Conservation (phyloP, 2,329 filamentous ascomycete genomes). For the Dothidotthia symphoricarpi region DNA sequence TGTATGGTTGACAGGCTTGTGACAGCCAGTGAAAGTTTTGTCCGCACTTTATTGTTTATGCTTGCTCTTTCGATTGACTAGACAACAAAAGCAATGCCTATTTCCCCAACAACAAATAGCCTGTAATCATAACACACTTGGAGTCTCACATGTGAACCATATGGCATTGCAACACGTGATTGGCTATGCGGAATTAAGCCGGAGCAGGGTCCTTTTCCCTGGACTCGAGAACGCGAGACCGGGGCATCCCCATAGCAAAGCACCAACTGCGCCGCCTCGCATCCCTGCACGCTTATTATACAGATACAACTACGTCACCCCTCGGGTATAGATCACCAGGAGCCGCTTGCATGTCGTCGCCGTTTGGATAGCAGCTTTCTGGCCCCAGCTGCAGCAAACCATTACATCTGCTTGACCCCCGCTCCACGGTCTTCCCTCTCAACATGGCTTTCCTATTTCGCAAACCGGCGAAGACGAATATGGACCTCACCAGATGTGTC, state of each 20-base stretch:
- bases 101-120: no score
- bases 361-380: conserved; percentile 34
- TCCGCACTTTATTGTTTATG: no score
- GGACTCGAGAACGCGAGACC: conserved; percentile 9
- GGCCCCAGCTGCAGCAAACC: conserved; percentile 12
- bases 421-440: conserved; percentile 14
- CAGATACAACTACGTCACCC: conserved; percentile 8
- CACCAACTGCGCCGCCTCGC: conserved; percentile 26
- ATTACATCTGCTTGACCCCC: conserved; percentile 12
- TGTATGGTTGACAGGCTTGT: no score
- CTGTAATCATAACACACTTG: no score
- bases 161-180: no score
- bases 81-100: no score
- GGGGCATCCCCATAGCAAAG: conserved; percentile 19
- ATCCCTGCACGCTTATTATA: conserved; percentile 8
- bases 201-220: no score
- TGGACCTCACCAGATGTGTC: conserved; percentile 61
- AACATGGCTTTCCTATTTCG: conserved; percentile 71
- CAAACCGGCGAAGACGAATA: conserved; percentile 59
- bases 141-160: background rate
- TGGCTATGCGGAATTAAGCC: conserved; percentile 2
- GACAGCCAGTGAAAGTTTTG: no score
- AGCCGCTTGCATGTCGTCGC: conserved; percentile 32
- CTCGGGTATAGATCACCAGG: conserved; percentile 7
- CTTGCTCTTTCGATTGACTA: no score